Base-by-base conservation (phyloP, 2,329 filamentous ascomycete genomes). In the Endothia cerciana region DNA sequence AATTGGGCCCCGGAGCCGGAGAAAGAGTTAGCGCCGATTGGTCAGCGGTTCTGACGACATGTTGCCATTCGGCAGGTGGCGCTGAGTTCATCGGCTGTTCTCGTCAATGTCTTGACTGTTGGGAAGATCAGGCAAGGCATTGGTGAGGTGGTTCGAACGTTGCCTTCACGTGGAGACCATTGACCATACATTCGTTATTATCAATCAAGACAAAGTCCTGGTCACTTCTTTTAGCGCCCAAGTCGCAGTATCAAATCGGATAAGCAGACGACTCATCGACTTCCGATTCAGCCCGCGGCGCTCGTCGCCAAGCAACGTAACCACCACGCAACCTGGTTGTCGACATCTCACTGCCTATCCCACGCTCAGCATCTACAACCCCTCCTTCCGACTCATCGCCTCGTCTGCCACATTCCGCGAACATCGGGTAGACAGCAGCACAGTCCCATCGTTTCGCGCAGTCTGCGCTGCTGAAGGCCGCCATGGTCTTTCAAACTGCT, bases 401-500 rank as follows among this genome's bases (percentile, higher is more conserved):
- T 57, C 7, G 25, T 8, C 25, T 15, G 17, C 19, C 4, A 33
- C 7, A 43, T 36, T 7, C 28, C 28, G 30, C 19, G 47, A 38
- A 15, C 17, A 56, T 10, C 17, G 45, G 8, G 45, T 28, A 55
- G 41, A 59, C 53, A 63, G 41, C 19, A 61, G 56, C 47, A 53
- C 57, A 22, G 25, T 15, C 13, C 4, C 40, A 43, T 59, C 22
- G 25, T 40, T 38, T 45, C 41, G 66, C 63, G 66, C 66, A 68
- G 41, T 47, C 56, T 58, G 66, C 66, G 66, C 66, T 61, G 43
- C 41, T 38, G 49, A 63, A 63, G 36, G 61, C 58, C 53, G 60
- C 58, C 33, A 69, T 69, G 67, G 67, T 65, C 62, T 69, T 69
- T 57, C 67, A 67, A 62, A 58, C 57, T 62, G 67, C 62, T 62